Evolutionary conservation across 805 yeast genomes (phyloP), one percentile per base, ranked within the genome.

Genomic region (Barnettozyma populi): DNA sequence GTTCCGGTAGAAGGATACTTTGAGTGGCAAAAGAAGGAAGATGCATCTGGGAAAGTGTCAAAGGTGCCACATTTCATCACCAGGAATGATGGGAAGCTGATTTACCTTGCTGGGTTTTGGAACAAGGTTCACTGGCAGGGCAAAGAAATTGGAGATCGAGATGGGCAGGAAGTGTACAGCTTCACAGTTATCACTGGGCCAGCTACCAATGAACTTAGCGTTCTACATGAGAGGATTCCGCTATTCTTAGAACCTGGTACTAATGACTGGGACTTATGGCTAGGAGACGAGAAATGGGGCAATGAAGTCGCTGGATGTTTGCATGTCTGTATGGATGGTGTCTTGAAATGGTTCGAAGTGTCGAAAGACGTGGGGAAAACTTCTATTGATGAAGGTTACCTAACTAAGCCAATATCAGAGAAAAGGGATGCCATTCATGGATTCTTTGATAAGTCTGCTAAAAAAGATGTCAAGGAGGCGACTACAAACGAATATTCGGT

Each of bases 171-270:
- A 49, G 56, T 71, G 24, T 66, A 71, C 36, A 75, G 84, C 1
- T 89, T 75, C 56, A 79, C 95, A 0, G 79, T 90, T 1, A 72
- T 88, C 1, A 90, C 97, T 0, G 84, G 86, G 0, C 76, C 78
- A 1, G 92, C 95, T 0, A 76, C 82, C 0, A 64, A 72, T 35
- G 76, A 76, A 41, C 52, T 90, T 52, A 64, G 69, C 38, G 83
- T 89, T 86, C 63, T 90, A 3, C 97, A 90, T 61, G 64, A 68
- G 1, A 70, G 97, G 23, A 87, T 88, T 80, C 97, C 97, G 0
- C 70, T 85, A 2, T 73, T 88, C 13, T 47, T 89, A 6, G 73
- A 69, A 25, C 86, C 88, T 0, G 80, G 77, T 0, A 65, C 80
- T 0, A 54, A 68, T n/a, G 76, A 73, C 36, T 80, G 90, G 77